phyloP scores from a whole-genome alignment of 495 filamentous ascomycete genomes.

The Rhypophila decipiens region DNA sequence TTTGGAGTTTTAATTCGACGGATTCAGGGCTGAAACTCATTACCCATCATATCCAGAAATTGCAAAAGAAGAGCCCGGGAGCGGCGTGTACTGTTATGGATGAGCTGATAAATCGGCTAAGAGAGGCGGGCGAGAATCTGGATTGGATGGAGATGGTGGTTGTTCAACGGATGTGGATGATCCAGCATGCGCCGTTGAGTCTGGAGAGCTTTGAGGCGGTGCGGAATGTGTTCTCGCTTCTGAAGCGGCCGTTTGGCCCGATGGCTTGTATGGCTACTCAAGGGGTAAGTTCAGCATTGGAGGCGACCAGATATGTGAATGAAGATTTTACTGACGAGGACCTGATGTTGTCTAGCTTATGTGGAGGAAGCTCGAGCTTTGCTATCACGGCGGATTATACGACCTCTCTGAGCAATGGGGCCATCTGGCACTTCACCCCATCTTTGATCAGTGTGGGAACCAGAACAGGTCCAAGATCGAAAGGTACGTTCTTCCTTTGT shows the following conservation, averaged over 20 bases:
- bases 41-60: constrained; percentile 61
- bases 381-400: constrained; percentile 46
- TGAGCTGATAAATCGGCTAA: constrained; percentile 48
- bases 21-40: constrained; percentile 63
- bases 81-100: constrained; percentile 51
- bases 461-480: constrained; percentile 61
- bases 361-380: constrained; percentile 66
- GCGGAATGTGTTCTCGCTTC: constrained; percentile 12
- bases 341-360: constrained; percentile 48
- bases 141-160: constrained; percentile 60
- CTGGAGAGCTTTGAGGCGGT: constrained; percentile 15
- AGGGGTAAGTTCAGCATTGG: constrained; percentile 42
- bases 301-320: not conserved
- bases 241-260: constrained; percentile 35
- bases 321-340: not conserved
- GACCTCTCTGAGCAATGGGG: constrained; percentile 65
- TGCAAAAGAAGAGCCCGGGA: constrained; percentile 47
- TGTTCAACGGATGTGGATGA: constrained; percentile 56
- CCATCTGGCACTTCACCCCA: constrained; percentile 53
- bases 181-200: constrained; percentile 31
- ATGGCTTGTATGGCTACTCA: constrained; percentile 64
- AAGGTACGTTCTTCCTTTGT: constrained; percentile 27
- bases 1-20: constrained; percentile 49
- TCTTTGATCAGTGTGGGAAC: constrained; percentile 59
- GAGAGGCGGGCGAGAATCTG: constrained; percentile 31